A percentile compares a stretch with the other conserved stretches of the same genome.
These are phyloP conservation scores for Allantophomopsis lycopodina DNA, from an alignment of 2,329 filamentous ascomycete species.

Conservation along the genomic window DNA sequence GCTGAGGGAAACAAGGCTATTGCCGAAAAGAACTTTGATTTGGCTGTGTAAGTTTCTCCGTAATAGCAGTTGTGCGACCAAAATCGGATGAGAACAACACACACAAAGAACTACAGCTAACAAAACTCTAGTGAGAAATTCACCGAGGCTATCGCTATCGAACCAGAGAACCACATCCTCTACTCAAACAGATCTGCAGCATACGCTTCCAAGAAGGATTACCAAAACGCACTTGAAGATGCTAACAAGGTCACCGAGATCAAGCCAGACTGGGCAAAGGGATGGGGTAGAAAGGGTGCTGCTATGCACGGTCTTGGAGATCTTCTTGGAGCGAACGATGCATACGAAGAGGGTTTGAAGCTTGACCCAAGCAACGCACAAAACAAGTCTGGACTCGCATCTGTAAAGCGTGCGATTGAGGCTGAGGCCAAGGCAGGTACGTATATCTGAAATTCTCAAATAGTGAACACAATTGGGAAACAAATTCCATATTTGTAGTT, in stretches of 20 bases:
- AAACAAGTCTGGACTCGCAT: slow-evolving; percentile 75
- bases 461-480: slow-evolving; percentile 3
- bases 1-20: slow-evolving; percentile 98
- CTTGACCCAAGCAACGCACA: slow-evolving; percentile 83
- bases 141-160: slow-evolving; percentile 78
- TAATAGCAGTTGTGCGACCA: too few relatives aligned
- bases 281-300: slow-evolving; percentile 85
- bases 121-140: slow-evolving; percentile 63
- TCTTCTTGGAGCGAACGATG: slow-evolving; percentile 71
- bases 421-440: slow-evolving; percentile 44
- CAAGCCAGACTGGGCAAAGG: slow-evolving; percentile 97
- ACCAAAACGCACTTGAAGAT: slow-evolving; percentile 72
- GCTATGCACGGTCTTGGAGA: slow-evolving; percentile 82
- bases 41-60: slow-evolving; percentile 64
- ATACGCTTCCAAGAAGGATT: slow-evolving; percentile 82
- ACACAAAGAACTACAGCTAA: too few relatives aligned
- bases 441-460: slow-evolving; percentile 1
- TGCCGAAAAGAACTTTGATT: slow-evolving; percentile 89
- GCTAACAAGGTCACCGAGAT: slow-evolving; percentile 87
- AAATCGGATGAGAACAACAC: too few relatives aligned
- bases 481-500: not conserved
- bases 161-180: slow-evolving; percentile 86
- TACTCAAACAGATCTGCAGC: slow-evolving; percentile 92
- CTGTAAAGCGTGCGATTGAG: slow-evolving; percentile 81
- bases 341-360: slow-evolving; percentile 91